Conservation (phyloP, 2,329 filamentous ascomycete genomes). For the Dactylellina leptospora region DNA sequence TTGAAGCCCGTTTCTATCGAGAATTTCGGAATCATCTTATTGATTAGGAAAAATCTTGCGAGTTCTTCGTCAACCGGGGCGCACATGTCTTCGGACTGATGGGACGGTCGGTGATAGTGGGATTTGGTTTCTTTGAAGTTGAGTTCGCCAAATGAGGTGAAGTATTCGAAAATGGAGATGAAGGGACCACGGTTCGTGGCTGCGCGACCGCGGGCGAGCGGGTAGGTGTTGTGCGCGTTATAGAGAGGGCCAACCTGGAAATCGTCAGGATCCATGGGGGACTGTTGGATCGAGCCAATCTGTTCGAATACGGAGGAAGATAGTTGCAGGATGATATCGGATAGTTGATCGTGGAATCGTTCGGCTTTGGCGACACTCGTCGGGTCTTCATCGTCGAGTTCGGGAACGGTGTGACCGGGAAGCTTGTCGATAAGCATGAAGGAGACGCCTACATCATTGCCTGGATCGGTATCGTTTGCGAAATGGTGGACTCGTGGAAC, state of each 20-base stretch:
- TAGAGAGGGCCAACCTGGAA: slow-evolving; percentile 47
- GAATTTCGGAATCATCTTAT: slow-evolving; percentile 53
- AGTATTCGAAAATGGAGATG: slow-evolving; percentile 37
- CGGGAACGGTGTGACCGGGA: slow-evolving; percentile 27
- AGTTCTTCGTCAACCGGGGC: slow-evolving; percentile 51
- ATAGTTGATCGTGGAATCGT: slow-evolving; percentile 48
- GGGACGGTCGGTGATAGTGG: slow-evolving; percentile 28
- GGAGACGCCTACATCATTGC: slow-evolving; percentile 31
- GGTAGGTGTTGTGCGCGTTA: slow-evolving; percentile 46
- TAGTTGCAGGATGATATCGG: slow-evolving; percentile 46
- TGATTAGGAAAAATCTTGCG: slow-evolving; percentile 49
- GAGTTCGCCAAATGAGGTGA: slow-evolving; percentile 40
- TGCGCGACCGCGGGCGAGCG: slow-evolving; percentile 39
- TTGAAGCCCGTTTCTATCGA: slow-evolving; percentile 50
- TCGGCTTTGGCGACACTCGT: slow-evolving; percentile 26
- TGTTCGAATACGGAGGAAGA: slow-evolving; percentile 39
- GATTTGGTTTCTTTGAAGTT: slow-evolving; percentile 47
- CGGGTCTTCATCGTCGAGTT: slow-evolving; percentile 40
- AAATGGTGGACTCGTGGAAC: slow-evolving; percentile 44
- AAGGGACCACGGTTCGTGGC: slow-evolving; percentile 44
- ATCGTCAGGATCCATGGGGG: slow-evolving; percentile 24
- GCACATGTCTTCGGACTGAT: slow-evolving; percentile 32
- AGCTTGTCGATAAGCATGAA: slow-evolving; percentile 48
- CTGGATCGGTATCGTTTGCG: slow-evolving; percentile 35
- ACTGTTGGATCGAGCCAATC: slow-evolving; percentile 46